A percentile compares a stretch with the other conserved stretches of the same genome.
Evolutionary conservation across 768 basidiomycete species (phyloP).

Genomic region (Rhizopogon rudus): DNA sequence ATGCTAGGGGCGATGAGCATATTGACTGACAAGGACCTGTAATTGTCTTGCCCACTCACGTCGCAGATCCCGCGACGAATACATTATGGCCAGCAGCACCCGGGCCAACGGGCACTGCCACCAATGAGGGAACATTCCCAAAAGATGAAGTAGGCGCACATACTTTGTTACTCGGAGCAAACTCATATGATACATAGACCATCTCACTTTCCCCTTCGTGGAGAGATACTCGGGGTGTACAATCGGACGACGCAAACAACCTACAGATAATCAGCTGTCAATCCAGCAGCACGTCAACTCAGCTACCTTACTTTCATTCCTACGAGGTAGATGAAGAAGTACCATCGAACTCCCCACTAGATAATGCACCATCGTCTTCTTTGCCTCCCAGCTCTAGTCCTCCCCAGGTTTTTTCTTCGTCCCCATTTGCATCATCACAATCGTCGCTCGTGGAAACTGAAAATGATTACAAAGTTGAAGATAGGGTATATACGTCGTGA

Average conservation of each 20-base stretch:
- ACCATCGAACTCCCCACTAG: background rate
- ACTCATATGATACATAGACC: background rate
- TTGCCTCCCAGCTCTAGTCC: slow-evolving; percentile 46
- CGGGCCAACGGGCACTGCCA: background rate
- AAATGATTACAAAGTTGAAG: slow-evolving; percentile 3
- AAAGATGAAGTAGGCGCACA: background rate
- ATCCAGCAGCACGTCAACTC: background rate
- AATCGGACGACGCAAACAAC: background rate
- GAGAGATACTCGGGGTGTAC: background rate
- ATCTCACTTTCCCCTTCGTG: background rate
- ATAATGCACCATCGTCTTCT: slow-evolving; percentile 13
- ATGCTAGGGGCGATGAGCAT: background rate
- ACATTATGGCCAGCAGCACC: background rate
- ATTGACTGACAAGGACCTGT: background rate
- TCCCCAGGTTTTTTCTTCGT: slow-evolving; percentile 35
- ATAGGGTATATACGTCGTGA: slow-evolving; percentile 10
- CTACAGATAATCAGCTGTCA: background rate
- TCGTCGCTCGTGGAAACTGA: slow-evolving; percentile 15
- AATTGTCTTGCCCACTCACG: background rate
- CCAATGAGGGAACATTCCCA: background rate
- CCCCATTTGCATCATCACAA: slow-evolving; percentile 32
- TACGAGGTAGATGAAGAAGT: background rate
- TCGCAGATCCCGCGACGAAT: background rate
- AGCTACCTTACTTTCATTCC: background rate
- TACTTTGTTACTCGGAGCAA: background rate